Conservation (phyloP, 768 basidiomycete genomes). For the Cystobasidium ongulense region DNA sequence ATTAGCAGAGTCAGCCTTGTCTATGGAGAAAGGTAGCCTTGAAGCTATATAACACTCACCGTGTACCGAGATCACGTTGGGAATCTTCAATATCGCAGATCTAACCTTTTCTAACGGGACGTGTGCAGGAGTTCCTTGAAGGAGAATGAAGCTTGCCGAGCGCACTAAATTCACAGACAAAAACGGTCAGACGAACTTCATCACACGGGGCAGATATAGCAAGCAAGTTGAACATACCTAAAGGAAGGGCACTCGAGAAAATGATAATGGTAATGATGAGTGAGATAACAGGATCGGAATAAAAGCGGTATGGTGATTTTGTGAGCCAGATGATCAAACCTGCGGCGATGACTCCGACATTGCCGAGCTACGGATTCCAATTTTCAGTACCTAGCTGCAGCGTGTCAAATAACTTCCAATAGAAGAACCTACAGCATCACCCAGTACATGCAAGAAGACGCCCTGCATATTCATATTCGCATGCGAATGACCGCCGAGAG, state of each 20-base stretch:
- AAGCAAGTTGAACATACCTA: slow-evolving; percentile 47
- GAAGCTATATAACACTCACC: slow-evolving; percentile 37
- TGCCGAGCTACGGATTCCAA: slow-evolving; percentile 56
- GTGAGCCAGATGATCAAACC: slow-evolving; percentile 91
- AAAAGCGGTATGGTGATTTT: slow-evolving; percentile 73
- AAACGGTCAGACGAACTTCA: neutral
- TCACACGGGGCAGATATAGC: neutral
- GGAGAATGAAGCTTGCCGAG: slow-evolving; percentile 84
- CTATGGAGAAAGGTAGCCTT: too few species aligned
- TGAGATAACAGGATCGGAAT: slow-evolving; percentile 87
- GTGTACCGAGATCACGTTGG: slow-evolving; percentile 80
- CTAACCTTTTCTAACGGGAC: slow-evolving; percentile 84
- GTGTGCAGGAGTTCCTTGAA: slow-evolving; percentile 85
- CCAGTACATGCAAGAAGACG: slow-evolving; percentile 83
- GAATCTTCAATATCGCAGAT: slow-evolving; percentile 66
- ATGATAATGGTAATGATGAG: slow-evolving; percentile 92
- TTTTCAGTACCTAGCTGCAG: slow-evolving; percentile 17
- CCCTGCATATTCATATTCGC: slow-evolving; percentile 99
- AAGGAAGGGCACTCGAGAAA: slow-evolving; percentile 85
- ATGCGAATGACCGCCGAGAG: slow-evolving; percentile 42
- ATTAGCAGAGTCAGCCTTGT: too few species aligned
- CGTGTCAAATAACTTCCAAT: too few species aligned
- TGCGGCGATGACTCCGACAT: slow-evolving; percentile 92
- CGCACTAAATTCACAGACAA: slow-evolving; percentile 46
- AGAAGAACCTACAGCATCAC: slow-evolving; percentile 59